Evolutionary conservation across 257 asterid genomes (phyloP).

Genomic region (Henckelia pumila): DNA sequence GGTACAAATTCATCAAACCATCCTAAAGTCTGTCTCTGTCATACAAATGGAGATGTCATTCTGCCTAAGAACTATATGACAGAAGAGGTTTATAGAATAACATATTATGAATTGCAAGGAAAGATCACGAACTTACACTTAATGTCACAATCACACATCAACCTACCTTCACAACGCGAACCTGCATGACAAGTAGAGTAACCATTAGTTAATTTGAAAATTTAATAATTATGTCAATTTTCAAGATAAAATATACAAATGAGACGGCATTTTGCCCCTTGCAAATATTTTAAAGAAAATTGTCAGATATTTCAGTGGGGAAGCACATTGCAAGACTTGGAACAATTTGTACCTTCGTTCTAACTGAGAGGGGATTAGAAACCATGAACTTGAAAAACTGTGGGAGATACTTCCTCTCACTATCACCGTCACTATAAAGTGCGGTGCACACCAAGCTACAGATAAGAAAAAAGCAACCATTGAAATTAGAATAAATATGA

Average conservation of each 20-base stretch:
- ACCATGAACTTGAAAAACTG: conserved; percentile 95
- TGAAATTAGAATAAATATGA: conserved; percentile 23
- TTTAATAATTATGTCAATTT: not conserved
- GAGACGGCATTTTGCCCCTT: conserved; percentile 3
- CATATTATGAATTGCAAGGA: conserved; percentile 13
- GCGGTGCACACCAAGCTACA: conserved; percentile 95
- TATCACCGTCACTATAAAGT: conserved; percentile 80
- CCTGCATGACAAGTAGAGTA: conserved; percentile 57
- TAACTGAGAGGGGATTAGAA: conserved; percentile 93
- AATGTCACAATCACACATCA: conserved; percentile 34
- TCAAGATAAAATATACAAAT: conserved; percentile 15
- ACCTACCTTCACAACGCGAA: conserved; percentile 90
- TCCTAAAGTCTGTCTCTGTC: not conserved
- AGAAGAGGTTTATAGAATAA: conserved; percentile 9
- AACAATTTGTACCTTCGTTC: conserved; percentile 72
- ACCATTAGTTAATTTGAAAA: conserved; percentile 20
- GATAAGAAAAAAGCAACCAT: conserved; percentile 25
- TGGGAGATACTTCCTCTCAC: conserved; percentile 95
- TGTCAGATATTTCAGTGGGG: not conserved
- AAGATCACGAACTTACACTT: conserved; percentile 40
- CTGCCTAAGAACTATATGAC: conserved; percentile 6
- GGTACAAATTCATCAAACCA: conserved; percentile 13
- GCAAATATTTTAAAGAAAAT: not conserved
- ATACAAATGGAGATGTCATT: conserved; percentile 14
- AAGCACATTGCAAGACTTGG: conserved; percentile 10